Percentiles rank a stretch among this genome's conserved stretches.
These are phyloP conservation scores for Agaricus subrufescens DNA, from an alignment of 768 basidiomycete genomes.

Conservation along the genomic window DNA sequence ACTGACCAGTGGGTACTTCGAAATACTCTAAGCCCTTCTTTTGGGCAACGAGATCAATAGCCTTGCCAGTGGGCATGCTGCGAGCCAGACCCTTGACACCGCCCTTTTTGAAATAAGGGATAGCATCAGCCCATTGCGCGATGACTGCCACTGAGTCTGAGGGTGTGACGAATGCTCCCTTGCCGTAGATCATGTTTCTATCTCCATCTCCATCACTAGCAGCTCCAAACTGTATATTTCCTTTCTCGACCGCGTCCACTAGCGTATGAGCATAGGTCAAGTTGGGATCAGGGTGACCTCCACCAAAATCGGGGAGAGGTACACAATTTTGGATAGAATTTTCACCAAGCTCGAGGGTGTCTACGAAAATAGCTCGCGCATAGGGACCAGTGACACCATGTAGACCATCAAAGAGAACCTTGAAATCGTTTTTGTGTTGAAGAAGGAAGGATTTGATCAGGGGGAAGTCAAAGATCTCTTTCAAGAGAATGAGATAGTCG, in stretches of 20 bases:
- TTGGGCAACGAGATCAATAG: conserved; percentile 94
- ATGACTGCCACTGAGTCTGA: conserved; percentile 98
- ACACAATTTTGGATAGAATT: conserved; percentile 86
- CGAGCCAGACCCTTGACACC: conserved; percentile 95
- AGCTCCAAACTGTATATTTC: conserved; percentile 88
- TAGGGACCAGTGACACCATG: conserved; percentile 98
- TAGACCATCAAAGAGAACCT: conserved; percentile 92
- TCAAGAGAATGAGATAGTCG: conserved; percentile 81
- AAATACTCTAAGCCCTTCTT: conserved; percentile 90
- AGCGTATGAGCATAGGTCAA: conserved; percentile 94
- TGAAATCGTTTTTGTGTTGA: conserved; percentile 62
- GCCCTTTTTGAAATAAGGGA: conserved; percentile 87
- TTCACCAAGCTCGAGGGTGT: conserved; percentile 74
- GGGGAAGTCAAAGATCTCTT: conserved; percentile 91
- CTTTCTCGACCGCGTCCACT: conserved; percentile 86
- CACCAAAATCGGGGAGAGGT: conserved; percentile 93
- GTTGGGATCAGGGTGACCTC: conserved; percentile 98
- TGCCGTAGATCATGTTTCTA: conserved; percentile 99
- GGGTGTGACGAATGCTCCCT: conserved; percentile 96
- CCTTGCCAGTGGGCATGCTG: conserved; percentile 96
- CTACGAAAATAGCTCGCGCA: conserved; percentile 81
- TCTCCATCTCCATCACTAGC: conserved; percentile 98
- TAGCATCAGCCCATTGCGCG: conserved; percentile 90
- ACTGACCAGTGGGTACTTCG: conserved; percentile 91
- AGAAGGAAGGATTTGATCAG: conserved; percentile 87